A percentile compares a stretch with the other conserved stretches of the same genome.
Conservation (phyloP, 2,329 filamentous ascomycete species). For the Aspergillus sp. region DNA sequence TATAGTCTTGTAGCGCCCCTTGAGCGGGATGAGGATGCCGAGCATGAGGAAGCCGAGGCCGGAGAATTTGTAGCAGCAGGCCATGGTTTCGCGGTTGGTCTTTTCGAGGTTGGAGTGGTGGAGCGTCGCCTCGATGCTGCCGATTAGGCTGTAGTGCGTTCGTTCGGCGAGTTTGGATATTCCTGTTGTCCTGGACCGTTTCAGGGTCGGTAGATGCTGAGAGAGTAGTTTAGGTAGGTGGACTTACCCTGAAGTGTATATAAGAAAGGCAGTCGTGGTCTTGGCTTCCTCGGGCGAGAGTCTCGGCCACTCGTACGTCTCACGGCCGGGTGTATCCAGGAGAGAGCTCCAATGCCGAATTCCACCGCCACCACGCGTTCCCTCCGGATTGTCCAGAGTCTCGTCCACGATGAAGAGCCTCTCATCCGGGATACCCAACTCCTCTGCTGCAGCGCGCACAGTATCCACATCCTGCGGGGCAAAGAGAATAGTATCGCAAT, state of each 20-base stretch:
- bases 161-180: background rate
- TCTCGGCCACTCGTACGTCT: background rate
- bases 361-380: rapidly evolving
- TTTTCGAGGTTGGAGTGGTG: background rate
- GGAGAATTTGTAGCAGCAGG: background rate
- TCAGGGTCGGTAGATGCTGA: background rate
- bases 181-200: background rate
- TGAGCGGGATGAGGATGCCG: background rate
- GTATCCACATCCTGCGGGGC: background rate
- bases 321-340: background rate
- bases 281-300: background rate
- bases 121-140: background rate
- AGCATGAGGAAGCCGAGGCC: background rate
- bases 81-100: background rate
- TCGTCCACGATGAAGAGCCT: background rate
- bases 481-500: background rate
- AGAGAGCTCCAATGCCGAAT: background rate
- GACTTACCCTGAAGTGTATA: background rate
- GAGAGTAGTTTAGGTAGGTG: background rate
- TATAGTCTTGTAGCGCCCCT: background rate
- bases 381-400: background rate
- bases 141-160: background rate
- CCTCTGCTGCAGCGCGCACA: background rate
- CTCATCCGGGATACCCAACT: background rate
- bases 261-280: background rate